These are phyloP conservation scores for Chenopodium quinoa DNA, from an alignment of 148 eudicot genomes.

Conservation along the genomic window DNA sequence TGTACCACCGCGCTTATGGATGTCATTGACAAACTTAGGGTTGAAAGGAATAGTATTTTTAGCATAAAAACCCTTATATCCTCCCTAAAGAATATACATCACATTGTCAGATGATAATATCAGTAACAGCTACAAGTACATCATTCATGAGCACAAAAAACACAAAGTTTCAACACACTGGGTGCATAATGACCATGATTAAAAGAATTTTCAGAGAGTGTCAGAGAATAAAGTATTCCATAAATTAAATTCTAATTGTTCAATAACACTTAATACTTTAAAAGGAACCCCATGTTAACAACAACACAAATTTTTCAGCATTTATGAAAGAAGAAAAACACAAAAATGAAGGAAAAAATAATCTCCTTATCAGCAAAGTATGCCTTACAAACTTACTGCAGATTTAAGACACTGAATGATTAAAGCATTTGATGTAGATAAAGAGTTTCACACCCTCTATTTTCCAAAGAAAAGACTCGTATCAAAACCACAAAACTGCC, in stretches of 20 bases:
- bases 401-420: neutral
- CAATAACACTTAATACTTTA: neutral
- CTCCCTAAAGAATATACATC: slow-evolving; percentile 52
- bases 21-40: slow-evolving; percentile 76
- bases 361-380: neutral
- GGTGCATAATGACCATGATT: neutral
- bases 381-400: neutral
- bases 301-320: neutral
- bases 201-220: neutral
- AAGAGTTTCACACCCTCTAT: neutral
- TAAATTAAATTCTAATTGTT: neutral
- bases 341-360: neutral
- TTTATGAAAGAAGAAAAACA: neutral
- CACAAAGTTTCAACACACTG: neutral
- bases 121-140: neutral
- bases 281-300: neutral
- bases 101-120: neutral
- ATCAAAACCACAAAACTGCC: neutral
- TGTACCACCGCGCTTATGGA: slow-evolving; percentile 95
- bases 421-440: neutral
- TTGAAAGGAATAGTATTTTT: slow-evolving; percentile 66
- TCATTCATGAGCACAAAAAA: neutral
- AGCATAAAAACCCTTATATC: slow-evolving; percentile 85
- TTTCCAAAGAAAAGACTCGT: neutral
- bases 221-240: neutral